Conservation (phyloP, 768 basidiomycete genomes). For the Leccinum disarticulatum region DNA sequence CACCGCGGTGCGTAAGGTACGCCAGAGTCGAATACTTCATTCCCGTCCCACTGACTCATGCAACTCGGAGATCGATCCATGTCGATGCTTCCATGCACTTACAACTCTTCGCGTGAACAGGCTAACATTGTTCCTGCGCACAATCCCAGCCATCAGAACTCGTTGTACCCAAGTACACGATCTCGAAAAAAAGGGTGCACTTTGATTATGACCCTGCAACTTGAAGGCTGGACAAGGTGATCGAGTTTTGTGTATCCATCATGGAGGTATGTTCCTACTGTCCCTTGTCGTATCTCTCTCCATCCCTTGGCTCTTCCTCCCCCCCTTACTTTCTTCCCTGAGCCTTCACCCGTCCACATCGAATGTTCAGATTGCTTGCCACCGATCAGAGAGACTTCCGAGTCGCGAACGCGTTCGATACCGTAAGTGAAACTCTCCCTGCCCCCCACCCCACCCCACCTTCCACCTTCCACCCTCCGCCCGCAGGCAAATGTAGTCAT, state of each 20-base stretch:
- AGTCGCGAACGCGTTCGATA: slow-evolving; percentile 49
- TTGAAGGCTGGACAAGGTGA: slow-evolving; percentile 56
- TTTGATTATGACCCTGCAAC: slow-evolving; percentile 81
- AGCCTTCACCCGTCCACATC: slow-evolving; percentile 2
- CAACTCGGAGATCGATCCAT: slow-evolving; percentile 3
- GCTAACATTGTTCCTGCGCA: slow-evolving; percentile 56
- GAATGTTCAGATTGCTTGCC: slow-evolving; percentile 1
- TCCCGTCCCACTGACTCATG: no score
- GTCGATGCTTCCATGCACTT: slow-evolving; percentile 7
- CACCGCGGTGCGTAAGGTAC: no score
- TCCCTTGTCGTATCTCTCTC: not conserved
- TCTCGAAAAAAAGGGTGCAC: slow-evolving; percentile 71
- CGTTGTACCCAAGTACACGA: slow-evolving; percentile 77
- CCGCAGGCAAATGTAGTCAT: not conserved
- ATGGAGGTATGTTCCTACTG: slow-evolving; percentile 58
- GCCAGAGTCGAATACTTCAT: no score
- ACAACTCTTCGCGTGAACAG: slow-evolving; percentile 16
- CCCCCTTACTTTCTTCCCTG: not conserved
- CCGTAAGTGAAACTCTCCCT: slow-evolving; percentile 42
- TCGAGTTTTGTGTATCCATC: slow-evolving; percentile 71
- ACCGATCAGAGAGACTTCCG: slow-evolving; percentile 69
- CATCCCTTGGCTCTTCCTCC: not conserved
- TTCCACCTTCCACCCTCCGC: slow-evolving; percentile 8
- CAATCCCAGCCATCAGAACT: slow-evolving; percentile 87
- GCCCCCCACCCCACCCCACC: not conserved